A percentile compares a stretch with the other conserved stretches of the same genome.
Conservation (phyloP, 441 rosid species). For the Arabidopsis lyrata region DNA sequence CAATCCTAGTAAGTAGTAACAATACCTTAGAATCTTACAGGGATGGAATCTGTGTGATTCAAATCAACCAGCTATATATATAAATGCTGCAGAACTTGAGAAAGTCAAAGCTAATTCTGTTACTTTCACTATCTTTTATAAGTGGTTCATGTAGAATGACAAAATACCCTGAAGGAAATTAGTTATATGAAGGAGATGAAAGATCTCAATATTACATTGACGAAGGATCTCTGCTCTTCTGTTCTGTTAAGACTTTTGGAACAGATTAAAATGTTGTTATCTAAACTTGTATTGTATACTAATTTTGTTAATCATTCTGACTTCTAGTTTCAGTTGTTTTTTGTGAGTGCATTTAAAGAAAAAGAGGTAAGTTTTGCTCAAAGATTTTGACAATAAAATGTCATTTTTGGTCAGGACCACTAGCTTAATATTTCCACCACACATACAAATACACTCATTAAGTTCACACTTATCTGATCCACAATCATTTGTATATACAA, state of each 20-base stretch:
- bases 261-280: no score
- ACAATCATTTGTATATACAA: neutral
- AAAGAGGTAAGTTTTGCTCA: no score
- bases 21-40: no score
- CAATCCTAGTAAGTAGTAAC: no score
- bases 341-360: neutral
- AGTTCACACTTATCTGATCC: neutral
- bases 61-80: no score
- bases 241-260: conserved; percentile 41
- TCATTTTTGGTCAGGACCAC: neutral
- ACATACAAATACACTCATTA: neutral
- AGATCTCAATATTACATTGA: conserved; percentile 62
- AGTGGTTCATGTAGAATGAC: conserved; percentile 83
- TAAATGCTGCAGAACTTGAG: neutral
- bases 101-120: conserved; percentile 74
- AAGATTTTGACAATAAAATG: neutral
- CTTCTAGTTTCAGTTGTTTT: no score
- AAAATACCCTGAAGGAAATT: conserved; percentile 68
- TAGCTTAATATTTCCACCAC: conserved; percentile 5
- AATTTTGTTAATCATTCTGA: no score
- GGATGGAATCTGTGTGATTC: no score
- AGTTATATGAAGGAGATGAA: conserved; percentile 71
- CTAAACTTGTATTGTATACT: no score
- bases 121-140: conserved; percentile 77
- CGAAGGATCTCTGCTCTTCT: conserved; percentile 83